Percentiles rank a stretch among this genome's conserved stretches.
These are phyloP conservation scores for Suillus hirtellus DNA, from an alignment of 768 basidiomycete species.

Conservation along the genomic window DNA sequence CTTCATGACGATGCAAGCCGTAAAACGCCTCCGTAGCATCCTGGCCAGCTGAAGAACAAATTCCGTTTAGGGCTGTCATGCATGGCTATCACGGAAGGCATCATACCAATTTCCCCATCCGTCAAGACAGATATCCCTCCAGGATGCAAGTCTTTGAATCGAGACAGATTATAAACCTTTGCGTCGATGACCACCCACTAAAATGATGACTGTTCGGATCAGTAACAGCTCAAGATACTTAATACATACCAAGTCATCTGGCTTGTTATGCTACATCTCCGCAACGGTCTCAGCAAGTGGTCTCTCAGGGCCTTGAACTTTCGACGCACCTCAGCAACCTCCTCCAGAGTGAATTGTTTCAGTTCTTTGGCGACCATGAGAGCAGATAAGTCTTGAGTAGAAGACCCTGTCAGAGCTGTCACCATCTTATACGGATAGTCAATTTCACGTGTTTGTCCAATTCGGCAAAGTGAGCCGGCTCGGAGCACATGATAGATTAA, in stretches of 20 bases:
- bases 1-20: conserved; percentile 83
- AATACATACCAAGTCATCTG: conserved; percentile 66
- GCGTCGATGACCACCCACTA: conserved; percentile 86
- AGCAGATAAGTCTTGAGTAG: background rate
- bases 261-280: conserved; percentile 62
- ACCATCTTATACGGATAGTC: background rate
- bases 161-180: conserved; percentile 81
- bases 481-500: no score
- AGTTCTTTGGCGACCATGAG: conserved; percentile 34
- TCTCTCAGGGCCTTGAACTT: background rate
- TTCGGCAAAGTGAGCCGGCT: background rate
- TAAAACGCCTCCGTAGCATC: conserved; percentile 90
- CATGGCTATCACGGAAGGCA: conserved; percentile 1
- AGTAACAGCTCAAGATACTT: background rate
- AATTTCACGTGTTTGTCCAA: conserved; percentile 3
- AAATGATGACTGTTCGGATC: background rate
- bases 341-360: conserved; percentile 55
- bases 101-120: conserved; percentile 73
- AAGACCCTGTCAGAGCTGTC: background rate
- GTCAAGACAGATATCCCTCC: conserved; percentile 79
- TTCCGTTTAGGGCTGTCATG: background rate
- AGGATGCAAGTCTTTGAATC: conserved; percentile 80
- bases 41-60: conserved; percentile 59
- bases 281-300: background rate
- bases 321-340: conserved; percentile 52